These are phyloP conservation scores for Coffea humblotiana DNA, from an alignment of 305 asterid species.

Conservation along the genomic window DNA sequence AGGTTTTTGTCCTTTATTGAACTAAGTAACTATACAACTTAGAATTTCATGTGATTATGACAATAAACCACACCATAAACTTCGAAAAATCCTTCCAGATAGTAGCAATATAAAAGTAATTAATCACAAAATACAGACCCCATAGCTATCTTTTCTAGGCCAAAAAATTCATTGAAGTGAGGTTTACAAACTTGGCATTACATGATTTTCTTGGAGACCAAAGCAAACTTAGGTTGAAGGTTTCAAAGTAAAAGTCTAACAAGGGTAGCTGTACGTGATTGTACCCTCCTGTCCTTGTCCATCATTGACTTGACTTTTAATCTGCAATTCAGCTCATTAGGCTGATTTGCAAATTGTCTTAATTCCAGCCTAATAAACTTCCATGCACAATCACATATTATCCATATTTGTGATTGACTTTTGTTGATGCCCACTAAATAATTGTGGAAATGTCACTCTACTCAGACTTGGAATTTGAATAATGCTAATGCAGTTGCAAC, in stretches of 20 bases:
- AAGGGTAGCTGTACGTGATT: constrained; percentile 13
- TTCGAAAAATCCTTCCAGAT: too few relatives aligned
- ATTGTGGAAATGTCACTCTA: neutral
- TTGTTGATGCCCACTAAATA: neutral
- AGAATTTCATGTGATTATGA: too few relatives aligned
- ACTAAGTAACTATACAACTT: too few relatives aligned
- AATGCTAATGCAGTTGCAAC: neutral
- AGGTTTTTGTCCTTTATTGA: neutral
- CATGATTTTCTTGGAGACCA: neutral
- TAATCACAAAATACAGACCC: neutral
- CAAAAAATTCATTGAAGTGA: neutral
- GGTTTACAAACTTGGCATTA: neutral
- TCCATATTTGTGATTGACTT: neutral
- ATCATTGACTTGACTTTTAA: neutral
- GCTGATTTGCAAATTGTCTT: neutral
- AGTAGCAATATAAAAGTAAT: neutral
- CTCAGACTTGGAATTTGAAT: neutral
- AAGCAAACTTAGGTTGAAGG: neutral
- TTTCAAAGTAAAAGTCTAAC: constrained; percentile 8
- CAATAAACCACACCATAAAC: too few relatives aligned
- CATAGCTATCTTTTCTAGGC: neutral
- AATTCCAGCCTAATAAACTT: neutral
- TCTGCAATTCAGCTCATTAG: neutral
- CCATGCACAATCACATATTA: too few relatives aligned
- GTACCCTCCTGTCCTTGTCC: constrained; percentile 6